Conservation (phyloP, 2,329 filamentous ascomycete species). For the Aspergillus clavatus region DNA sequence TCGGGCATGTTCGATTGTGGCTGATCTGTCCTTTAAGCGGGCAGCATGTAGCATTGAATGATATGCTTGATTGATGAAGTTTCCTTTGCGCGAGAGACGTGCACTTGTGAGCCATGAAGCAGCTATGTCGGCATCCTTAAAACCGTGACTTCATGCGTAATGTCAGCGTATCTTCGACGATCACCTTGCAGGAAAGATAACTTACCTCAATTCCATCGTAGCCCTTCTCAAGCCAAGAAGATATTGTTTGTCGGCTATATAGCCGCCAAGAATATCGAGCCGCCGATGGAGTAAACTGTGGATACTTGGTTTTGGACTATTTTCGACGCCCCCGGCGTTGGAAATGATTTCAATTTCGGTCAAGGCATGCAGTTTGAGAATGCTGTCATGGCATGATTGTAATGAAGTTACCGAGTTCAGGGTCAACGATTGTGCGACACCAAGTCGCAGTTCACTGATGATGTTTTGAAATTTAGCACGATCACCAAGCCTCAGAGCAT, state of each 20-base stretch:
- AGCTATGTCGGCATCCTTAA: conserved; percentile 69
- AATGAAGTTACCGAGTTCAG: conserved; percentile 73
- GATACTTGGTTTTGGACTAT: conserved; percentile 21
- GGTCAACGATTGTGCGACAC: conserved; percentile 69
- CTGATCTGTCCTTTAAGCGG: conserved; percentile 75
- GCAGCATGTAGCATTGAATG: conserved; percentile 89
- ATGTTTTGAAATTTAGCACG: conserved; percentile 50
- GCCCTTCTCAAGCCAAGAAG: conserved; percentile 80
- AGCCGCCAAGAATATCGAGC: conserved; percentile 85
- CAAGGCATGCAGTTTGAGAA: conserved; percentile 81
- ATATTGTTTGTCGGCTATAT: conserved; percentile 90
- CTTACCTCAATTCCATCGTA: conserved; percentile 68
- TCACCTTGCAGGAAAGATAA: not conserved
- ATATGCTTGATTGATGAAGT: conserved; percentile 80
- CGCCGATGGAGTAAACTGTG: conserved; percentile 63
- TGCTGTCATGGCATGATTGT: conserved; percentile 74
- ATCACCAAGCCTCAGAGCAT: conserved; percentile 54
- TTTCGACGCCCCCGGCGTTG: conserved; percentile 35
- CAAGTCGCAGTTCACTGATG: conserved; percentile 62
- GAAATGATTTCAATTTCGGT: conserved; percentile 80
- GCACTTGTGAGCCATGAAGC: conserved; percentile 81
- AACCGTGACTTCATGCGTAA: conserved; percentile 44
- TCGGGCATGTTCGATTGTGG: conserved; percentile 90
- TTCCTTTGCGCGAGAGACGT: conserved; percentile 77
- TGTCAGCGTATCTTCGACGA: conserved; percentile 11